phyloP scores from a whole-genome alignment of 148 eudicot species.

The Drosera capensis region DNA sequence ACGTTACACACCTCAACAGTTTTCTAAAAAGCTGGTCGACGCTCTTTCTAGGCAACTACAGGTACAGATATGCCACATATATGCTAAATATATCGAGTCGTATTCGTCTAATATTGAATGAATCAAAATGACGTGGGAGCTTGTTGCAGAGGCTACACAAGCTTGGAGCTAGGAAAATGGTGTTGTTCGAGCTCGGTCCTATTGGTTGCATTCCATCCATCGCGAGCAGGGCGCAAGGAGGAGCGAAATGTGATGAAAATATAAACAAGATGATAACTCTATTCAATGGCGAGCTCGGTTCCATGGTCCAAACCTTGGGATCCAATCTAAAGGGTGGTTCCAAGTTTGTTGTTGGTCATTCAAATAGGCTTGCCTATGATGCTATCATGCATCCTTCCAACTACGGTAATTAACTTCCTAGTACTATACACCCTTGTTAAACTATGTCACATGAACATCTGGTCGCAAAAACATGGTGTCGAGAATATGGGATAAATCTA shows the following conservation, averaged over 20 bases:
- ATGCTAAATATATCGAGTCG: neutral
- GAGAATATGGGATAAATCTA: neutral
- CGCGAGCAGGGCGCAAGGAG: slow-evolving; percentile 6
- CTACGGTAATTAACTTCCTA: slow-evolving; percentile 23
- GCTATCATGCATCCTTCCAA: slow-evolving; percentile 27
- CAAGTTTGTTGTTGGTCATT: slow-evolving; percentile 30
- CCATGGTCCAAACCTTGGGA: slow-evolving; percentile 26
- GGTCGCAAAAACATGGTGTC: slow-evolving; percentile 5
- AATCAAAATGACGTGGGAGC: no score
- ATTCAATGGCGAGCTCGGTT: slow-evolving; percentile 29
- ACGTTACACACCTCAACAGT: slow-evolving; percentile 19
- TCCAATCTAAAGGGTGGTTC: slow-evolving; percentile 32
- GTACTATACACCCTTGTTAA: neutral
- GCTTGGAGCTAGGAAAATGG: slow-evolving; percentile 47
- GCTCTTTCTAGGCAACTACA: slow-evolving; percentile 20
- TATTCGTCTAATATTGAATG: no score
- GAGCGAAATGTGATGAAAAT: slow-evolving; percentile 32
- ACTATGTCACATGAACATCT: neutral
- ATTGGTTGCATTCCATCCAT: slow-evolving; percentile 52
- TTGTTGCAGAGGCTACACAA: slow-evolving; percentile 21
- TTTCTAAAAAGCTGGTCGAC: slow-evolving; percentile 24
- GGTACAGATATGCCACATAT: slow-evolving; percentile 10
- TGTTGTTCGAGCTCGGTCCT: slow-evolving; percentile 43
- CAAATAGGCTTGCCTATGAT: slow-evolving; percentile 32
- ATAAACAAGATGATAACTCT: slow-evolving; percentile 19